Conservation (phyloP, 768 basidiomycete genomes). For the Leccinum truebloodii region DNA sequence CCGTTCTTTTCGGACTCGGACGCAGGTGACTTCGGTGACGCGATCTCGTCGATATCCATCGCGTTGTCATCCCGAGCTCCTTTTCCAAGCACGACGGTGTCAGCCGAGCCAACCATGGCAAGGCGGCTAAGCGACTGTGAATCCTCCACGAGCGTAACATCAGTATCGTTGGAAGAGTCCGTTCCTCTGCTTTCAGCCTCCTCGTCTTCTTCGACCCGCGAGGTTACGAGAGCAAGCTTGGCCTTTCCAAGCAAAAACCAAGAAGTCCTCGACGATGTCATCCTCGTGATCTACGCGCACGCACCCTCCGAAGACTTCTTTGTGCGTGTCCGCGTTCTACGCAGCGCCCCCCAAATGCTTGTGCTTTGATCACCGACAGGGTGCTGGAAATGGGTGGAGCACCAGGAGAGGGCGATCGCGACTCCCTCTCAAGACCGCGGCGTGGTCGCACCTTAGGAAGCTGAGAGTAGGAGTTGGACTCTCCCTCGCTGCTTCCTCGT, state of each 20-base stretch:
- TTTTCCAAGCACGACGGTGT: slow-evolving; percentile 65
- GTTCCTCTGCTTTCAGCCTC: slow-evolving; percentile 71
- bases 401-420: too few species aligned
- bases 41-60: slow-evolving; percentile 55
- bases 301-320: slow-evolving; percentile 74
- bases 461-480: too few species aligned
- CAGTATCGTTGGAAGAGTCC: slow-evolving; percentile 83
- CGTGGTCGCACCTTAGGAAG: too few species aligned
- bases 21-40: slow-evolving; percentile 31
- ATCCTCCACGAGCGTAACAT: slow-evolving; percentile 87
- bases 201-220: slow-evolving; percentile 87
- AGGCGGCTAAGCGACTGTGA: slow-evolving; percentile 37
- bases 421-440: too few species aligned
- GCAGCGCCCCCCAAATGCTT: slow-evolving; percentile 33
- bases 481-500: too few species aligned
- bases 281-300: slow-evolving; percentile 68
- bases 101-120: slow-evolving; percentile 35
- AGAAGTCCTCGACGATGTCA: slow-evolving; percentile 68
- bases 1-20: slow-evolving; percentile 43
- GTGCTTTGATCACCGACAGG: too few species aligned
- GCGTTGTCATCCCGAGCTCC: slow-evolving; percentile 51
- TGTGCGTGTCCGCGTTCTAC: slow-evolving; percentile 71
- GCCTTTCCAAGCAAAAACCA: slow-evolving; percentile 76
- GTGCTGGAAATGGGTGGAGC: too few species aligned
- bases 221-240: slow-evolving; percentile 87